Evolutionary conservation across 176 grass and related monocot genomes (phyloP).

Genomic region (Metroxylon sagu): DNA sequence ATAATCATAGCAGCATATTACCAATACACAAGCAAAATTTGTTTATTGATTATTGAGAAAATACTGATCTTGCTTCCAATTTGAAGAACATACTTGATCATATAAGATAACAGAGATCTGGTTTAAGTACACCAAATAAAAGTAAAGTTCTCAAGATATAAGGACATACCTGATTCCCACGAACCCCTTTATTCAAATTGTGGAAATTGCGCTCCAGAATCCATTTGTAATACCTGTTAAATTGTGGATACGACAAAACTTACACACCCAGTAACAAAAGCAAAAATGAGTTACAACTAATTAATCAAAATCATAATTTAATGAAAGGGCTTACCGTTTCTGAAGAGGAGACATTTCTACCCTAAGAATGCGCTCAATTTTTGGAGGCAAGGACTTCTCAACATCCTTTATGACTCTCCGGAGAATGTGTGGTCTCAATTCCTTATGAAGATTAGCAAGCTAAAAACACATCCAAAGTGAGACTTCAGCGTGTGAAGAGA

Average conservation of each 20-base stretch:
- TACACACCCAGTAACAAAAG: background rate
- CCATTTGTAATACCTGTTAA: constrained; percentile 94
- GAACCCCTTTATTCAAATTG: constrained; percentile 97
- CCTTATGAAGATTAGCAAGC: constrained; percentile 96
- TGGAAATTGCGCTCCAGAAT: constrained; percentile 99
- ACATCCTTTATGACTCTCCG: constrained; percentile 98
- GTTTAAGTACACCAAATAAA: no score
- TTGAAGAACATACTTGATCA: no score
- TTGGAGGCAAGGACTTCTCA: constrained; percentile 96
- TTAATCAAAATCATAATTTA: constrained; percentile 7
- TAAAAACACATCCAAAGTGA: constrained; percentile 28
- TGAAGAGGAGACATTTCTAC: constrained; percentile 97
- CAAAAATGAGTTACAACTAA: background rate
- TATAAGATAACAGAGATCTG: no score
- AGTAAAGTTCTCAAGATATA: constrained; percentile 1
- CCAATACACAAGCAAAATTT: no score
- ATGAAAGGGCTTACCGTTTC: constrained; percentile 57
- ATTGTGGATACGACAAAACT: constrained; percentile 11
- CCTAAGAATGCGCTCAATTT: constrained; percentile 96
- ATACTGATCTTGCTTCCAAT: no score
- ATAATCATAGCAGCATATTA: no score
- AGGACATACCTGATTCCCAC: constrained; percentile 78
- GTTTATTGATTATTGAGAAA: no score
- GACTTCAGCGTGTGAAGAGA: constrained; percentile 6
- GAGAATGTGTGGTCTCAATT: constrained; percentile 94